These are phyloP conservation scores for Sclerospora graminicola DNA, from an alignment of 352 stramenopile genomes.

Conservation along the genomic window DNA sequence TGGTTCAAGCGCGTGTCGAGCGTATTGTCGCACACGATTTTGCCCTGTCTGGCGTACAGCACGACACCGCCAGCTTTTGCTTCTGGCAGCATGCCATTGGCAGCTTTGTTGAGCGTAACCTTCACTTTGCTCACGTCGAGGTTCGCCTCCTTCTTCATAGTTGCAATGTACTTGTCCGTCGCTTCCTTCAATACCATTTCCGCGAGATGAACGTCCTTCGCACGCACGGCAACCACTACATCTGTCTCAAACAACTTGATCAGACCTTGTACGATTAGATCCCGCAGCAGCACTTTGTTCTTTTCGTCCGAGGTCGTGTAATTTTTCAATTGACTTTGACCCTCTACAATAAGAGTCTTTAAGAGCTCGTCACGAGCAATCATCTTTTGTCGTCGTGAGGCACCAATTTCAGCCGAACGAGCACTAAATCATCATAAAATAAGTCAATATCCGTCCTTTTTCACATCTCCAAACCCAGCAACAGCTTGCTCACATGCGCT, in stretches of 20 bases:
- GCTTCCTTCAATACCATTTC: constrained; percentile 84
- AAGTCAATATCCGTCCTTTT: neutral
- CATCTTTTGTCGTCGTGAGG: constrained; percentile 96
- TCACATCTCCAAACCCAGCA: neutral
- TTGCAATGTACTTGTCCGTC: constrained; percentile 69
- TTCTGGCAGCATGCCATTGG: constrained; percentile 76
- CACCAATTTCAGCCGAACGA: constrained; percentile 90
- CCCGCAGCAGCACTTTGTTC: constrained; percentile 92
- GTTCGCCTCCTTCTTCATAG: constrained; percentile 86
- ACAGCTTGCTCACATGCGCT: constrained; percentile 53
- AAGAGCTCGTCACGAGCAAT: constrained; percentile 86
- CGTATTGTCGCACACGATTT: constrained; percentile 98
- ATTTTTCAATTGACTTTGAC: constrained; percentile 39
- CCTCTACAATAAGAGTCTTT: constrained; percentile 68
- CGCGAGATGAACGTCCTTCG: constrained; percentile 84
- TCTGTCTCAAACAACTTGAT: constrained; percentile 98
- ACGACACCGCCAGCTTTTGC: constrained; percentile 75
- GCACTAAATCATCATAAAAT: constrained; percentile 30
- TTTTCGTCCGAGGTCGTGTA: constrained; percentile 66
- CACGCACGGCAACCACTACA: constrained; percentile 87
- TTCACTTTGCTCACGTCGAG: constrained; percentile 86
- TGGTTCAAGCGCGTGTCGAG: constrained; percentile 85
- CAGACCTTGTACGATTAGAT: constrained; percentile 96
- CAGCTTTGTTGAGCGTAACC: constrained; percentile 85
- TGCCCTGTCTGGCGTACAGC: constrained; percentile 86